Evolutionary conservation across 2,329 filamentous ascomycete genomes (phyloP).

Genomic region (Pseudogymnoascus sp.): DNA sequence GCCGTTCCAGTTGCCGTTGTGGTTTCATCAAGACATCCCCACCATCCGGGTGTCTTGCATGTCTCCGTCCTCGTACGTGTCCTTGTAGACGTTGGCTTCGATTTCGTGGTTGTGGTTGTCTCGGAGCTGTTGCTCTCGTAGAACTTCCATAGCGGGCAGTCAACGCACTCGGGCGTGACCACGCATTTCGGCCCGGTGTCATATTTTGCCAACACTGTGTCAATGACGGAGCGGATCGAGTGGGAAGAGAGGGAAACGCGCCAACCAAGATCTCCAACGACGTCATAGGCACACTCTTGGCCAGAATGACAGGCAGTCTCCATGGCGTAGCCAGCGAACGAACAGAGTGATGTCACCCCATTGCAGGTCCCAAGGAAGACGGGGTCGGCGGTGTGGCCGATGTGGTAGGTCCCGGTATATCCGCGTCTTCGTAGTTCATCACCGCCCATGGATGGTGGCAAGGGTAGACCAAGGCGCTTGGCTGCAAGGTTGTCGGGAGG

Average conservation of each 20-base stretch:
- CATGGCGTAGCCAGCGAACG: constrained; percentile 84
- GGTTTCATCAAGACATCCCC: constrained; percentile 38
- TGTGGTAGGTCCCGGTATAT: constrained; percentile 76
- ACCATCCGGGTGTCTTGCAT: constrained; percentile 90
- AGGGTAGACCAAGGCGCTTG: constrained; percentile 73
- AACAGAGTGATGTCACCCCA: constrained; percentile 79
- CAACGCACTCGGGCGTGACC: constrained; percentile 70
- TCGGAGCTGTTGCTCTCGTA: constrained; percentile 87
- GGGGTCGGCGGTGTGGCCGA: constrained; percentile 92
- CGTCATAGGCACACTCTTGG: constrained; percentile 82
- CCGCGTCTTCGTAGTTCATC: constrained; percentile 61
- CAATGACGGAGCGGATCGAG: constrained; percentile 80
- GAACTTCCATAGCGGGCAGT: constrained; percentile 92
- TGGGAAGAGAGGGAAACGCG: constrained; percentile 85
- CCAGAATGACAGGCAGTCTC: constrained; percentile 91
- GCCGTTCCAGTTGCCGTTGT: constrained; percentile 22
- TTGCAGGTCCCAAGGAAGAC: constrained; percentile 93
- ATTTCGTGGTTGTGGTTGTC: constrained; percentile 54
- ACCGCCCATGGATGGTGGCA: constrained; percentile 65
- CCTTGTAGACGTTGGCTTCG: constrained; percentile 30
- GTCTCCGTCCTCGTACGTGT: constrained; percentile 70
- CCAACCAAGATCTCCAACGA: constrained; percentile 86
- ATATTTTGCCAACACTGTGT: constrained; percentile 78
- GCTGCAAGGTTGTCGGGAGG: constrained; percentile 86
- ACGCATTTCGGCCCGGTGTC: constrained; percentile 71